Percentiles rank a stretch among this genome's conserved stretches.
Conservation (phyloP, 345 rosid species). For the Boechera retrofracta region DNA sequence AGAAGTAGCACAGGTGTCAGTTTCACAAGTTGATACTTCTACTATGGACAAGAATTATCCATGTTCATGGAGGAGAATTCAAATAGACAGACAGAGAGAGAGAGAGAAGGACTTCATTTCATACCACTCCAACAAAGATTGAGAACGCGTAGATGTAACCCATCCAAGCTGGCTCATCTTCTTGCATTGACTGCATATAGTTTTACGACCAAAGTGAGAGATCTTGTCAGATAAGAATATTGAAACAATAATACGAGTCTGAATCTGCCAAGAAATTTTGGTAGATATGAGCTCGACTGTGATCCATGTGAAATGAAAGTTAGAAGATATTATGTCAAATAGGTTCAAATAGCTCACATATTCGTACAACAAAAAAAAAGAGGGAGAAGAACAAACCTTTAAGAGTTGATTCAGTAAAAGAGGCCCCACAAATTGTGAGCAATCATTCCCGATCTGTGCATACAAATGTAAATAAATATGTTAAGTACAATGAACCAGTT, state of each 20-base stretch:
- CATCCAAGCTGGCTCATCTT: slow-evolving; percentile 83
- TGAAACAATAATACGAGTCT: slow-evolving; percentile 6
- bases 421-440: slow-evolving; percentile 96
- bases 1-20: slow-evolving; percentile 9
- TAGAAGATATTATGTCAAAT: neutral
- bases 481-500: slow-evolving; percentile 5
- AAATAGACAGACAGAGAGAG: slow-evolving; percentile 12
- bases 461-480: neutral
- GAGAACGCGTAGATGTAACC: slow-evolving; percentile 71
- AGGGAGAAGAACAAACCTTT: slow-evolving; percentile 60
- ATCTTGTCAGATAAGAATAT: slow-evolving; percentile 25
- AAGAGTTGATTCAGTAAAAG: slow-evolving; percentile 80
- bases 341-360: slow-evolving; percentile 15
- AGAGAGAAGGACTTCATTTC: slow-evolving; percentile 12
- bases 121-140: slow-evolving; percentile 50
- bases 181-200: slow-evolving; percentile 94
- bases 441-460: slow-evolving; percentile 63
- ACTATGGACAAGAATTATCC: slow-evolving; percentile 5
- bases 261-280: slow-evolving; percentile 18
- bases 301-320: slow-evolving; percentile 26
- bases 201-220: slow-evolving; percentile 33
- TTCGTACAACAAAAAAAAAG: neutral
- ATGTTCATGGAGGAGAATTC: slow-evolving; percentile 2
- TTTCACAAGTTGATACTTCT: slow-evolving; percentile 6
- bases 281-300: slow-evolving; percentile 1